Evolutionary conservation across 1,284 basidiomycete species (phyloP), one percentile per base, ranked within the genome.

Genomic region (Pseudomicrostroma phylloplanum): DNA sequence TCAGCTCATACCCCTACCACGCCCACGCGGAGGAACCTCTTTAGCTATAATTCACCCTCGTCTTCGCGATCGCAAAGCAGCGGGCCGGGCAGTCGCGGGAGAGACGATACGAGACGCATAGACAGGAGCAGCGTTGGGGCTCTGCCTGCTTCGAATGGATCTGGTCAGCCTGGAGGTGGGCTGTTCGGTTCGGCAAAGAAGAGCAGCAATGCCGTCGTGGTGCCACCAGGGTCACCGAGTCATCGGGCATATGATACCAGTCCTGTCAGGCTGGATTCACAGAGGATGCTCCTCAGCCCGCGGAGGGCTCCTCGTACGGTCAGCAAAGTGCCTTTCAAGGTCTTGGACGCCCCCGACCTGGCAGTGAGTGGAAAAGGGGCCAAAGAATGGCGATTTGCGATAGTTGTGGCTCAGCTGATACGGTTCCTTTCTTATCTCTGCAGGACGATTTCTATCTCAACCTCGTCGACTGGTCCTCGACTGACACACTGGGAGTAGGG

Each of bases 391-490:
- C n/a, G n/a, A n/a, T n/a, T n/a, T n/a, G n/a, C n/a, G n/a, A n/a
- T n/a, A n/a, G n/a, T n/a, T n/a, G n/a, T n/a, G n/a, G n/a, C n/a
- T n/a, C 30, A 42, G 12, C 12, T 42, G 23, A 55, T 43, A 12
- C 57, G 40, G 15, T 23, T 60, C 59, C 30, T 11, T 13, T 12
- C n/a, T 8, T 25, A n/a, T n/a, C n/a, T n/a, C 1, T 40, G 7
- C 64, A 82, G 67, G 94, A 98, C 79, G 96, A 98, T 79, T 98
- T 96, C 80, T 98, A 98, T 76, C 87, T 98, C 67, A 98, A 98
- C 74, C 84, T 98, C 17, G 92, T 98, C 17, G 94, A 97, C 68
- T 98, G 96, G 94, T 92, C 89, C 1, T 89, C 87, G 58, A 92
- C 90, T 8, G 96, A 98, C 77, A 87, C 96, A 0, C 86, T 98